phyloP scores from a whole-genome alignment of 371 early-diverging fungal species.

The Smittium culicis region DNA sequence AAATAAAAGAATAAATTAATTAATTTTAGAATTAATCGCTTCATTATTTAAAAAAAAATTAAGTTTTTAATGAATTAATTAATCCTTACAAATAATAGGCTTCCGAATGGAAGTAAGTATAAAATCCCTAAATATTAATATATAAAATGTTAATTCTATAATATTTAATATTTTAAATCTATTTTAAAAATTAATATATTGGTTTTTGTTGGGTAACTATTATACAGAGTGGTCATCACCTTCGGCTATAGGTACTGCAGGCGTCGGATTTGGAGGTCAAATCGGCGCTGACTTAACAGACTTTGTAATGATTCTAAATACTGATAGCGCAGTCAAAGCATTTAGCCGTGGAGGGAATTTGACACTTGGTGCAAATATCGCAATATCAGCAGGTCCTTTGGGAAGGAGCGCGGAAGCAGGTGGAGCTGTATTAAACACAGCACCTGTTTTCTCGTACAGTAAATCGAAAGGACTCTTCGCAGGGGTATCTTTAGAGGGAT shows the following conservation, averaged over 20 bases:
- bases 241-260: slow-evolving; percentile 60
- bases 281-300: slow-evolving; percentile 91
- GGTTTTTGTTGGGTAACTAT: background rate
- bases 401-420: slow-evolving; percentile 88
- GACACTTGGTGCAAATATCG: slow-evolving; percentile 71
- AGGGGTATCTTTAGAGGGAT: slow-evolving; percentile 89
- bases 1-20: background rate
- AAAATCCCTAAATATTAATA: slow-evolving; percentile 20
- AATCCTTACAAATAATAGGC: no score
- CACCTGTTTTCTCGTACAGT: slow-evolving; percentile 86
- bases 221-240: slow-evolving; percentile 57
- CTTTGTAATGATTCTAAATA: slow-evolving; percentile 83
- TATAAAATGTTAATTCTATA: background rate
- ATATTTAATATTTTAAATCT: background rate
- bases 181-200: background rate
- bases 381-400: slow-evolving; percentile 80
- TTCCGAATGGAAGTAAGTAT: slow-evolving; percentile 5
- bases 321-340: slow-evolving; percentile 71
- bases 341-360: slow-evolving; percentile 83
- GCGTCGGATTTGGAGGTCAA: slow-evolving; percentile 83
- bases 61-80: no score
- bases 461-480: slow-evolving; percentile 89
- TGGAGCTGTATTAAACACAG: slow-evolving; percentile 52
- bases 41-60: no score
- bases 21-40: background rate